These are phyloP conservation scores for Mycena haematopus DNA, from an alignment of 768 basidiomycete species.

Conservation along the genomic window DNA sequence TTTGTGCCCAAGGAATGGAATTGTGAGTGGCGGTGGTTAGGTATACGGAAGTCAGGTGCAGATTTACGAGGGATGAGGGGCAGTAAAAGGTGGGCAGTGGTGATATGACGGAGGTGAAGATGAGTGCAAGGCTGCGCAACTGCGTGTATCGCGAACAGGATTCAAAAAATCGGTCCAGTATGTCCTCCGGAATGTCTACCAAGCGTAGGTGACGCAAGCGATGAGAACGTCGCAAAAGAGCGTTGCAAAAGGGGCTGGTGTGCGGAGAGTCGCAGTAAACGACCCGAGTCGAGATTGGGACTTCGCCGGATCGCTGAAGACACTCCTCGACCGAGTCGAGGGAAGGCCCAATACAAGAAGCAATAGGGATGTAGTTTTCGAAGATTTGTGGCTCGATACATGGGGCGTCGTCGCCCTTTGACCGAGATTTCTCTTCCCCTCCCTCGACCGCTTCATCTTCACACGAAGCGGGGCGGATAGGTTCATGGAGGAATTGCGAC, in stretches of 20 bases:
- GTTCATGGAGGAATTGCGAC: no score
- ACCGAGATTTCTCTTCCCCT: not conserved
- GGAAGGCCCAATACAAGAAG: not conserved
- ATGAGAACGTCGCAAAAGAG: not conserved
- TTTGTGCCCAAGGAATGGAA: constrained; percentile 8
- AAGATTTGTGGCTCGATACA: no score
- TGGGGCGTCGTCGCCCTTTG: no score
- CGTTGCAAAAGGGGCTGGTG: not conserved
- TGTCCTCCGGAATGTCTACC: not conserved
- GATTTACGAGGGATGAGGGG: not conserved
- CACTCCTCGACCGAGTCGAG: not conserved
- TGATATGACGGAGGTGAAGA: not conserved
- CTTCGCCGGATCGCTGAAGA: not conserved
- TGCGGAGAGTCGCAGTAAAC: not conserved
- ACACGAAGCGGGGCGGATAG: no score
- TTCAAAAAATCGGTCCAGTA: not conserved
- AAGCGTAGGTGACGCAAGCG: not conserved
- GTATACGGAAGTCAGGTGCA: not conserved
- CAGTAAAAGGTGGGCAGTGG: not conserved
- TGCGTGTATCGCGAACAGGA: not conserved
- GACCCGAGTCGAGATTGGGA: not conserved
- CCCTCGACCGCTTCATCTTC: not conserved
- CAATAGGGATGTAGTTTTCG: not conserved
- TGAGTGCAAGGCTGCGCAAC: not conserved
- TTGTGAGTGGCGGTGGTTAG: not conserved